Conservation (phyloP, 768 basidiomycete species). For the Megacollybia marginata region DNA sequence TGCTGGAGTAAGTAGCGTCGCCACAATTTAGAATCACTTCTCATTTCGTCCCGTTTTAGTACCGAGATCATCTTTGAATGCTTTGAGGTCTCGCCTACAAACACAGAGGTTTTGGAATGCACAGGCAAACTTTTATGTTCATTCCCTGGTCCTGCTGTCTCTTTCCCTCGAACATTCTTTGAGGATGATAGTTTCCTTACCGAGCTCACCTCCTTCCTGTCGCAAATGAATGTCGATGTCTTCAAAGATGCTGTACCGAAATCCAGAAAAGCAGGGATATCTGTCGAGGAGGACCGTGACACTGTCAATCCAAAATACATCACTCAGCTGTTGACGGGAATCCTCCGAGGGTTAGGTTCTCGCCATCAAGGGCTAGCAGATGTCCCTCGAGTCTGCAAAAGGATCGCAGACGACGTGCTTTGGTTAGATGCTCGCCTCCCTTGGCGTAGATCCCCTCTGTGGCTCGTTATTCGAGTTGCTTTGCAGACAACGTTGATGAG, state of each 20-base stretch:
- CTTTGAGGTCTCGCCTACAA: slow-evolving; percentile 37
- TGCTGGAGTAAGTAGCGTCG: not conserved
- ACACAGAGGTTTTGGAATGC: slow-evolving; percentile 25
- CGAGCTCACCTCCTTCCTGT: slow-evolving; percentile 32
- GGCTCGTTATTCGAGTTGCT: slow-evolving; percentile 41
- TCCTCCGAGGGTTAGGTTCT: slow-evolving; percentile 32
- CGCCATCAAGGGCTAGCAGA: slow-evolving; percentile 23
- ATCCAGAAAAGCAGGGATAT: slow-evolving; percentile 28
- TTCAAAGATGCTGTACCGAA: slow-evolving; percentile 24
- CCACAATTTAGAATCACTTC: not conserved
- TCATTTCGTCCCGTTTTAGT: not conserved
- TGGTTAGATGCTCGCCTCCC: slow-evolving; percentile 29
- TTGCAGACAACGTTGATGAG: slow-evolving; percentile 29
- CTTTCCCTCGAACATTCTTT: slow-evolving; percentile 21
- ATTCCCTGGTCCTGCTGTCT: slow-evolving; percentile 38
- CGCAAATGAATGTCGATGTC: slow-evolving; percentile 25
- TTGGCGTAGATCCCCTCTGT: slow-evolving; percentile 45
- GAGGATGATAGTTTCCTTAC: slow-evolving; percentile 20
- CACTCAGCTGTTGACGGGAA: slow-evolving; percentile 39
- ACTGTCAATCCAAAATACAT: slow-evolving; percentile 40
- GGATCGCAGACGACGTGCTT: slow-evolving; percentile 37
- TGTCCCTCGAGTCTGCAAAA: slow-evolving; percentile 29
- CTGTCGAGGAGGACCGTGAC: slow-evolving; percentile 29
- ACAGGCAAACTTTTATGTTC: slow-evolving; percentile 37
- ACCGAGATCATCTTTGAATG: slow-evolving; percentile 29